These are phyloP conservation scores for Iberis pinnata DNA, from an alignment of 345 rosid genomes.

Conservation along the genomic window DNA sequence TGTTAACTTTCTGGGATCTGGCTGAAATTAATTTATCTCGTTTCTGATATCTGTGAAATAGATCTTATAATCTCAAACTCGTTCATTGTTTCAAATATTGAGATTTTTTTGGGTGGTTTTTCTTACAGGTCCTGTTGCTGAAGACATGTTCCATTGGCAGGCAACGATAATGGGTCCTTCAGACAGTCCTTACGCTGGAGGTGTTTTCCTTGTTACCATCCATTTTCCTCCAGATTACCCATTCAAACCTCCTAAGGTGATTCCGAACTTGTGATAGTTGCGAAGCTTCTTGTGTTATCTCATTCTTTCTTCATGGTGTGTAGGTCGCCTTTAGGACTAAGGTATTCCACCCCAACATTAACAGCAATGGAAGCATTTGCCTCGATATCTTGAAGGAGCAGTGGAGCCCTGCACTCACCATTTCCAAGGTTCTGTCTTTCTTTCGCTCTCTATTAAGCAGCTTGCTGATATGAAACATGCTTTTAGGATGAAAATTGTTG, in stretches of 20 bases:
- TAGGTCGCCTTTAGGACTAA: constrained; percentile 92
- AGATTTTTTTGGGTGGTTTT: no score
- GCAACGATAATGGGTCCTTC: no score
- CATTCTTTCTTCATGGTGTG: neutral
- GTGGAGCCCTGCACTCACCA: constrained; percentile 96
- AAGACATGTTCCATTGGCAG: no score
- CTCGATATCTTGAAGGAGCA: constrained; percentile 96
- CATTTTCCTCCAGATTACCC: no score
- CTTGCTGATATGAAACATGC: neutral
- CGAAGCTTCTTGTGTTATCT: neutral
- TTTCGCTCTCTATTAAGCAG: neutral
- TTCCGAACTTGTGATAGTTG: neutral
- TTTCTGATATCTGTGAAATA: no score
- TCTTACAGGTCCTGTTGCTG: neutral
- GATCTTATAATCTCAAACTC: neutral
- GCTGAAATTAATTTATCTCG: neutral
- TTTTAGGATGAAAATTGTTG: neutral
- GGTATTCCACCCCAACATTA: constrained; percentile 89
- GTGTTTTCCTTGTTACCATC: no score
- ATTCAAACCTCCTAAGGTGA: neutral
- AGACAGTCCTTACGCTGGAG: no score
- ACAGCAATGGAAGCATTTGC: constrained; percentile 97
- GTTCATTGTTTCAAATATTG: neutral
- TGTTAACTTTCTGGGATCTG: neutral
- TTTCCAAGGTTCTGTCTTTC: constrained; percentile 59